Percentiles rank a stretch among this genome's conserved stretches.
phyloP scores from a whole-genome alignment of 1,284 basidiomycete genomes.

The Athelia sp. region DNA sequence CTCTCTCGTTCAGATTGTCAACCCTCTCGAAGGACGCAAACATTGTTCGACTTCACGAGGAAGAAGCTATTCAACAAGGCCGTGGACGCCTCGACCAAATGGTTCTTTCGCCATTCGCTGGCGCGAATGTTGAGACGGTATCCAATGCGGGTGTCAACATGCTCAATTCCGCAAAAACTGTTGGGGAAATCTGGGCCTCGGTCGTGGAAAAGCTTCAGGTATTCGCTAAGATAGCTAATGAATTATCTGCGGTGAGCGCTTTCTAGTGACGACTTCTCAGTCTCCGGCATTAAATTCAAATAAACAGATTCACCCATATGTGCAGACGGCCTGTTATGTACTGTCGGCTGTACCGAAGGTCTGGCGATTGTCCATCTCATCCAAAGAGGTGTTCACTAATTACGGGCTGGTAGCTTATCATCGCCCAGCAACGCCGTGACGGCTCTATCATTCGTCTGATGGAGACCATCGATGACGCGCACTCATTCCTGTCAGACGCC shows the following conservation, averaged over 20 bases:
- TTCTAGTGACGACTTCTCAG: neutral
- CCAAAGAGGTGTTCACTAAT: neutral
- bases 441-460: neutral
- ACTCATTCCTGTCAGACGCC: neutral
- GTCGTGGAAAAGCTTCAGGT: neutral
- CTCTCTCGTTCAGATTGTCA: too few species aligned
- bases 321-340: neutral
- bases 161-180: too few species aligned
- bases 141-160: too few species aligned
- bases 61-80: too few species aligned
- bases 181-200: neutral
- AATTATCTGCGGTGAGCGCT: neutral
- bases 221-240: neutral
- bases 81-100: too few species aligned
- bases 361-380: neutral
- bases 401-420: neutral
- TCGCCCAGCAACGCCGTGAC: neutral
- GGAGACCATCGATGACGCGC: neutral
- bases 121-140: too few species aligned
- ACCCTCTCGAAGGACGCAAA: too few species aligned
- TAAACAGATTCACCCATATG: neutral
- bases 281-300: neutral
- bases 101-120: too few species aligned
- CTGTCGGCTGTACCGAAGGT: neutral
- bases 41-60: too few species aligned